These are phyloP conservation scores for Aspergillus aculeatinus DNA, from an alignment of 2,329 filamentous ascomycete species.

Conservation along the genomic window DNA sequence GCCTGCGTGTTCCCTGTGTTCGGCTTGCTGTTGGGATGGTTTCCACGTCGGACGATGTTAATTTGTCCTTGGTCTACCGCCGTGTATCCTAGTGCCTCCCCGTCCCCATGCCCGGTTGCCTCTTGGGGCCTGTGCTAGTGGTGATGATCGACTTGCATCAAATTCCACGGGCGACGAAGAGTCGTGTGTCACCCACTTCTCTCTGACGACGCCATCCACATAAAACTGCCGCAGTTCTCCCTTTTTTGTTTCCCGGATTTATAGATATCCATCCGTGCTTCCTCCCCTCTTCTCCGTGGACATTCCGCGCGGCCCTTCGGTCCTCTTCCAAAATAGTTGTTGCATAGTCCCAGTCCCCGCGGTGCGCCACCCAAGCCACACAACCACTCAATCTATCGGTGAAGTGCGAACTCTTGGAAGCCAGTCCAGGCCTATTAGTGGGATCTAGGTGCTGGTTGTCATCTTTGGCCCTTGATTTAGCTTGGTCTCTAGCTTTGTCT, in stretches of 20 bases:
- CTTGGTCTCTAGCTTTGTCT: background rate
- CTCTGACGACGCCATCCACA: conserved; percentile 13
- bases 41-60: background rate
- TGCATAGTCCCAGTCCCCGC: background rate
- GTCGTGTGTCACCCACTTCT: conserved; percentile 11
- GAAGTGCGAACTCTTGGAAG: background rate
- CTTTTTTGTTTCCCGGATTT: conserved; percentile 6
- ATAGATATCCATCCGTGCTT: background rate
- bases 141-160: conserved; percentile 10
- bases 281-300: conserved; percentile 7
- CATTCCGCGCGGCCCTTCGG: background rate
- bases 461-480: background rate
- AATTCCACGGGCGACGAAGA: conserved; percentile 7
- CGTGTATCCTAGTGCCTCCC: background rate
- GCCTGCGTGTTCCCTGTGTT: conserved; percentile 3
- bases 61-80: background rate
- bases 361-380: background rate
- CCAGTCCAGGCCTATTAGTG: background rate
- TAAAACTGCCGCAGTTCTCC: conserved; percentile 11
- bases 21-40: background rate
- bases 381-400: background rate
- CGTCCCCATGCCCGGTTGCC: background rate
- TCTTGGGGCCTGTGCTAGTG: background rate
- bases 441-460: background rate
- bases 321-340: background rate